Base-by-base conservation (phyloP, 345 rosid genomes). In the Eucalyptus erythrocorys region DNA sequence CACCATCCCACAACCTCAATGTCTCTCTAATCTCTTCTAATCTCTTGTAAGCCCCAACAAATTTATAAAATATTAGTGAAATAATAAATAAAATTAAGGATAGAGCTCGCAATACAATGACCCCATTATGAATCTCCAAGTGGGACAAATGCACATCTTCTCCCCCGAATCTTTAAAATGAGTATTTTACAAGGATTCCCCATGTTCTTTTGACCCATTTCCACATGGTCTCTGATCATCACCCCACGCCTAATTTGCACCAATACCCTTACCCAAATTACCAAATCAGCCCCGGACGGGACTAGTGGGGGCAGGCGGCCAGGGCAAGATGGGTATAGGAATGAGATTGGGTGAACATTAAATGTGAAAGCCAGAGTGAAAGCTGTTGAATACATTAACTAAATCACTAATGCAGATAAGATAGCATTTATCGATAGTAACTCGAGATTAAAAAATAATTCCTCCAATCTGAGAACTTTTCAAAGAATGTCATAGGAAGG, bases 161-260 rank as follows among this genome's bases (percentile, higher is more conserved):
- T 40, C 61, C 89, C 86, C 86, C 80, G 37, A 88, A 79, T 37
- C 53, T 10, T 26, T 8, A 11, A 59, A 53, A 86, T 11, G 92
- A 93, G 95, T 94, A 93, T 92, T 90, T 90, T 91, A 93, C 95
- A 93, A 88, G 95, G 95, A 90, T 91, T 90, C 91, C 92, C 88
- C 95, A 93, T 92, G 94, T 92, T 93, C 94, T 64, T 64, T 40
- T 53, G 87, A 91, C 91, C 91, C 87, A 86, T 92, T 91, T 91
- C 91, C 98, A 95, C 98, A 91, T 95, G 97, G 92, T 21, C 89
- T 91, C 94, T 89, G 93, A 90, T 53, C 88, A 55, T 11, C 26
- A 10, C 26, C 45, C 82, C 27, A 40, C 24, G 47, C 84, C 84
- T 76, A 43, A 22, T 7, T 47, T n/a, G 0, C 87, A 19, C 87